Conservation (phyloP, 345 rosid genomes). For the Salix viminalis region DNA sequence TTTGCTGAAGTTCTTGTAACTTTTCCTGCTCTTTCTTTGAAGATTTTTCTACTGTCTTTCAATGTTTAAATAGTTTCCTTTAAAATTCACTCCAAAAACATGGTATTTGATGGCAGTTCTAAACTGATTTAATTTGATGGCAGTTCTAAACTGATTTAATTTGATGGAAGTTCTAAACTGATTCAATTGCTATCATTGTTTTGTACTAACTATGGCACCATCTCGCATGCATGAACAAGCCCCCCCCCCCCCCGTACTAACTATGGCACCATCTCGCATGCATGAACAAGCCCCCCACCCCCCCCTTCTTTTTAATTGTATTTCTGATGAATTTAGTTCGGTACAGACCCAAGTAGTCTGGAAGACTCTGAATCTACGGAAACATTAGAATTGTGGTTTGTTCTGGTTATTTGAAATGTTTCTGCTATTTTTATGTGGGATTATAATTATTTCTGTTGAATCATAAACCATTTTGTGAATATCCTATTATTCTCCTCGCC, state of each 20-base stretch:
- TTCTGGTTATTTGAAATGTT: not conserved
- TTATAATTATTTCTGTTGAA: not conserved
- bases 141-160: not conserved
- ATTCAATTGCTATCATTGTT: not conserved
- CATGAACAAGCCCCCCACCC: not conserved
- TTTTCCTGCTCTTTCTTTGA: not conserved
- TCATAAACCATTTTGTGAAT: not conserved
- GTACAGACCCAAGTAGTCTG: too few species aligned
- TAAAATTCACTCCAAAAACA: not conserved
- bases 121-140: not conserved
- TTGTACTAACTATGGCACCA: not conserved
- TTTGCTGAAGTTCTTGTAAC: not conserved
- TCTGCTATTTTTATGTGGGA: not conserved
- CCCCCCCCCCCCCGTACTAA: not conserved
- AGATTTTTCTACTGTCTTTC: not conserved
- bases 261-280: not conserved
- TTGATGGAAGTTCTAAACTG: not conserved
- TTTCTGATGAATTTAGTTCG: not conserved
- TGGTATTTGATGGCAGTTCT: not conserved
- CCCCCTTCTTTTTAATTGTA: not conserved
- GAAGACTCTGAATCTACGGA: not conserved
- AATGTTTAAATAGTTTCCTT: not conserved
- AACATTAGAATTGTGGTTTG: not conserved
- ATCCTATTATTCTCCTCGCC: conserved; percentile 12
- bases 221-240: not conserved